These are phyloP conservation scores for Penicillium cataractarum DNA, from an alignment of 495 filamentous ascomycete species.

Conservation along the genomic window DNA sequence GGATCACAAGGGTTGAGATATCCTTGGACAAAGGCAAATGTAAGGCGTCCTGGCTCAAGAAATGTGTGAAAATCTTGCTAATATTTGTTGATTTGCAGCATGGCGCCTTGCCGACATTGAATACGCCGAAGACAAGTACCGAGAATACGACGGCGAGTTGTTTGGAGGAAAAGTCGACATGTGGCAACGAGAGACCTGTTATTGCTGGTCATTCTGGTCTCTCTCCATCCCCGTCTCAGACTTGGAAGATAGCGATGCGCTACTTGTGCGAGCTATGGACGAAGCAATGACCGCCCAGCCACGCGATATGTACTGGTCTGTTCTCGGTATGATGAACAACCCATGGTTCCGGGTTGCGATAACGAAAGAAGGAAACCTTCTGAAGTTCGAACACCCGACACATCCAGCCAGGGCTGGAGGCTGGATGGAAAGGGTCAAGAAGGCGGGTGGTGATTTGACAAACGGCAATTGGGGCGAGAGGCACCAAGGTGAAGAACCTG, in stretches of 20 bases:
- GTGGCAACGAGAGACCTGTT: conserved; percentile 77
- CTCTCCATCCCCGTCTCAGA: conserved; percentile 68
- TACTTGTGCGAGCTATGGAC: conserved; percentile 89
- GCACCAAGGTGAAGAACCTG: conserved; percentile 58
- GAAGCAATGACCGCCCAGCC: conserved; percentile 88
- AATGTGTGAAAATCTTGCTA: not conserved
- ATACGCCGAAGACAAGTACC: conserved; percentile 88
- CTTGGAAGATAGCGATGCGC: conserved; percentile 66
- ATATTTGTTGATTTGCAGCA: conserved; percentile 40
- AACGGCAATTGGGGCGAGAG: conserved; percentile 91
- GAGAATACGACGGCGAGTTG: conserved; percentile 65
- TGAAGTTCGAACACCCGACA: conserved; percentile 91
- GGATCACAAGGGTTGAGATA: conserved; percentile 82
- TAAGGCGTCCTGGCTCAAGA: not conserved
- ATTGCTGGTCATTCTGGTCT: conserved; percentile 96
- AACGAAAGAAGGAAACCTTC: conserved; percentile 63
- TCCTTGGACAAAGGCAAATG: conserved; percentile 66
- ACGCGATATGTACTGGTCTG: conserved; percentile 95
- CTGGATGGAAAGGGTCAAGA: conserved; percentile 97
- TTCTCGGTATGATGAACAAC: conserved; percentile 99
- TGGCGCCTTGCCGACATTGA: conserved; percentile 83
- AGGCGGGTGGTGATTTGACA: conserved; percentile 75
- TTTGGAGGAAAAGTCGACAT: conserved; percentile 84
- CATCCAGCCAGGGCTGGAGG: conserved; percentile 81
- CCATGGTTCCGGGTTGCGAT: conserved; percentile 90